A percentile compares a stretch with the other conserved stretches of the same genome.
Conservation (phyloP, 352 stramenopile species). For the Globisporangium takayamanum region DNA sequence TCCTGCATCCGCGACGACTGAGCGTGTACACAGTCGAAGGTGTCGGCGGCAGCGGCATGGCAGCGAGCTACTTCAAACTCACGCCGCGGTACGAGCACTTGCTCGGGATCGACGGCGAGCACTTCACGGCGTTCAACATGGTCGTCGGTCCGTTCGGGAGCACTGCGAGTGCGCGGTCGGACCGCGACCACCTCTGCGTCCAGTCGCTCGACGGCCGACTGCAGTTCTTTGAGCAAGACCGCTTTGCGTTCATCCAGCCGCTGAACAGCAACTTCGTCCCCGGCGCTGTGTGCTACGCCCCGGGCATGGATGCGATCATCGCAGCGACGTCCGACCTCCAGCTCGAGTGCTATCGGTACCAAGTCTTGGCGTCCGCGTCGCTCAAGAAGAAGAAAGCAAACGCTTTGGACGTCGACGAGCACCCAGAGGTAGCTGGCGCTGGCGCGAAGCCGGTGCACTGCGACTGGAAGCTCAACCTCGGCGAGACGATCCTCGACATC, state of each 20-base stretch:
- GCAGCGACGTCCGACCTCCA: conserved; percentile 76
- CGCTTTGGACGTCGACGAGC: conserved; percentile 36
- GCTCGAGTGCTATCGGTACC: conserved; percentile 85
- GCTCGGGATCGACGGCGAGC: conserved; percentile 81
- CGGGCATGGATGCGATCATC: conserved; percentile 76
- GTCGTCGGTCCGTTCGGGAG: conserved; percentile 72
- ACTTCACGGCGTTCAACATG: conserved; percentile 91
- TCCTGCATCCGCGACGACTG: conserved; percentile 81
- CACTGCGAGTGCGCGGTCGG: conserved; percentile 9
- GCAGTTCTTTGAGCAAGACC: conserved; percentile 91
- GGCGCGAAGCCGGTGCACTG: conserved; percentile 35
- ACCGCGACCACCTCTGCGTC: conserved; percentile 83
- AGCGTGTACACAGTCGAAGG: conserved; percentile 78
- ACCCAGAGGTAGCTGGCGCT: conserved; percentile 23
- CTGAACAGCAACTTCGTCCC: conserved; percentile 81
- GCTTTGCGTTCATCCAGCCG: conserved; percentile 80
- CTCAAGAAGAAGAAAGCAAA: conserved; percentile 55
- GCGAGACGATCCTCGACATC: conserved; percentile 57
- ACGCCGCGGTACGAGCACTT: conserved; percentile 80
- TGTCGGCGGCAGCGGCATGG: conserved; percentile 64
- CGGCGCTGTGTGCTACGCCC: conserved; percentile 73
- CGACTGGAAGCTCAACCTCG: conserved; percentile 68
- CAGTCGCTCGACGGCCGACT: conserved; percentile 88
- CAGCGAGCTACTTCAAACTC: conserved; percentile 80
- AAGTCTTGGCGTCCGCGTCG: conserved; percentile 73